Base-by-base conservation (phyloP, 1,284 basidiomycete species). In the Athelia psychrophila region DNA sequence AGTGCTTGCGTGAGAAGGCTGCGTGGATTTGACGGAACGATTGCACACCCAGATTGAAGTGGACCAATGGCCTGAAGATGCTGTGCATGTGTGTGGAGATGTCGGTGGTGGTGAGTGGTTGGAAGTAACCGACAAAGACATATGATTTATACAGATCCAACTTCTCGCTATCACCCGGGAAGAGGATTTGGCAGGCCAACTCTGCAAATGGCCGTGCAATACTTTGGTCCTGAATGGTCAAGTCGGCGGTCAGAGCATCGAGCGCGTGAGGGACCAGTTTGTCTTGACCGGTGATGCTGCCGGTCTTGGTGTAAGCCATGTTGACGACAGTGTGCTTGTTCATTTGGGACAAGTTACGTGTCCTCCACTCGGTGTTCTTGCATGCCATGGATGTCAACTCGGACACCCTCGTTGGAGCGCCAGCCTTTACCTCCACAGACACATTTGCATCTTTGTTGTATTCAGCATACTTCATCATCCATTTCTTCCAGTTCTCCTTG, bases 191-290 rank as follows among this genome's bases (percentile, higher is more conserved):
- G 12, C 59, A 58, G 16, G 55, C 53, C 0, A 68, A 12, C 5
- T 58, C 23, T 1, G 64, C 70, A 52, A 70, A 65, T 0, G 64
- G 65, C 0, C 63, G 44, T 1, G 62, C 59, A 1, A 70, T 10
- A 0, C 53, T 58, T 0, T 69, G 61, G 3, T 61, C 49, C 47
- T 71, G 66, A 1, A 72, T 54, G 0, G 71, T 16, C 0, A 72
- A 8, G 15, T 70, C 56, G 0, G 60, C 51, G 0, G 51, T 57
- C 2, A 71, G 20, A 0, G 54, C 64, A 51, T 65, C 60, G 0
- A 72, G 36, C 0, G 58, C 51, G 32, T 67, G 65, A 0, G 68
- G 67, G n/a, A 73, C 65, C 0, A 68, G 46, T 20, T 62, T 65
- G 35, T 73, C 64, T 0, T 45, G 13, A 0, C 62, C 57, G 0